Percentiles rank a stretch among this genome's conserved stretches.
Conservation (phyloP, 257 asterid genomes). For the Rehmannia glutinosa region DNA sequence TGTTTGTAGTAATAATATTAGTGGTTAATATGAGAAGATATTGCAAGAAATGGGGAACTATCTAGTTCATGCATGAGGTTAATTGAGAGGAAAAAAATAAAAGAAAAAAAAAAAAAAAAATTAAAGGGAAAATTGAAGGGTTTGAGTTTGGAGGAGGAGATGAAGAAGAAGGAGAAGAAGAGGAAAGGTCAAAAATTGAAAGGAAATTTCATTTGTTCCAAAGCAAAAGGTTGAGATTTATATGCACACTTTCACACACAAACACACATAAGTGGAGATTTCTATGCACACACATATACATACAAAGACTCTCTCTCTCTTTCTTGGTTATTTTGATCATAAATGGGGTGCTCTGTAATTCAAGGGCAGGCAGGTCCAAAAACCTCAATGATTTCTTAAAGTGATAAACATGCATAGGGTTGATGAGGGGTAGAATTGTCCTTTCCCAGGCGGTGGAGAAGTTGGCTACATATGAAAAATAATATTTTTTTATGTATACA, state of each 20-base stretch:
- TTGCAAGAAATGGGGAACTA: too few relatives aligned
- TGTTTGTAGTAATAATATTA: too few relatives aligned
- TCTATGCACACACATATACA: conserved; percentile 17
- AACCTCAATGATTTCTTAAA: background rate
- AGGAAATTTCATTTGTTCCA: conserved; percentile 18
- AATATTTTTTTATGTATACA: background rate
- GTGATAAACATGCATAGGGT: background rate
- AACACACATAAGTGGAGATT: conserved; percentile 15
- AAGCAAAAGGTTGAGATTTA: conserved; percentile 23
- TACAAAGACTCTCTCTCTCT: too few relatives aligned
- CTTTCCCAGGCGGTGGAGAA: background rate
- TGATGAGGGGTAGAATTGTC: background rate
- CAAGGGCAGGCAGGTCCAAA: background rate
- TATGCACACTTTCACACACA: conserved; percentile 18
- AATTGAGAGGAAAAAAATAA: background rate
- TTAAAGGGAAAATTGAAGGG: background rate
- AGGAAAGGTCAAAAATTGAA: conserved; percentile 17
- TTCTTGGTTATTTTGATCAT: too few relatives aligned
- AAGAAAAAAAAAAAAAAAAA: background rate
- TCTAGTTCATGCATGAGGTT: conserved; percentile 14
- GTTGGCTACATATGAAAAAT: conserved; percentile 7
- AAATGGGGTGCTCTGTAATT: too few relatives aligned
- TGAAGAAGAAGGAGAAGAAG: conserved; percentile 13
- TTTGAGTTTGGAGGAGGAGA: background rate
- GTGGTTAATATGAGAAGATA: background rate